These are phyloP conservation scores for Phytophthora tubulina DNA, from an alignment of 352 stramenopile species.

Conservation along the genomic window DNA sequence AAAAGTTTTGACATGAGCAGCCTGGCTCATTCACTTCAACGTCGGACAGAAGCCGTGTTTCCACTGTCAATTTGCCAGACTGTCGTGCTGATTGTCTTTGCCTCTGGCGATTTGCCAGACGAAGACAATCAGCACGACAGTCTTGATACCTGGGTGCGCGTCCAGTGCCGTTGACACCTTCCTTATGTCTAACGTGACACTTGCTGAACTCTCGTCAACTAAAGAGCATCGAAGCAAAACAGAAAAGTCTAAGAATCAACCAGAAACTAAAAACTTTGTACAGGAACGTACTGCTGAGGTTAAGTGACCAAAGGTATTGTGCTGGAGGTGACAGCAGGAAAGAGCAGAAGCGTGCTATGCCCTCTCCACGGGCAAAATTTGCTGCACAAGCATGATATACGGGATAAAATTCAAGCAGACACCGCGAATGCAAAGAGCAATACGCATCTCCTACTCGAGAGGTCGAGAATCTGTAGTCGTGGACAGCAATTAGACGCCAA, in stretches of 20 bases:
- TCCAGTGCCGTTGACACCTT: constrained; percentile 11
- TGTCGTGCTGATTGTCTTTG: no score
- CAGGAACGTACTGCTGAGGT: constrained; percentile 58
- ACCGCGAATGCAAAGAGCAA: no score
- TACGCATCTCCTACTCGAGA: constrained; percentile 40
- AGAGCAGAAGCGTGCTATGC: constrained; percentile 49
- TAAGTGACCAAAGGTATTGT: constrained; percentile 43
- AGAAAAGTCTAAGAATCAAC: background rate
- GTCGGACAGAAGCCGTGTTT: background rate
- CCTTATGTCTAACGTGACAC: background rate
- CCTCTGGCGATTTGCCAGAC: background rate
- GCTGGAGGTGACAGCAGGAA: constrained; percentile 53
- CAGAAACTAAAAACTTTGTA: background rate
- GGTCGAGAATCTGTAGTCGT: constrained; percentile 44
- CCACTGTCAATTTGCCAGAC: no score
- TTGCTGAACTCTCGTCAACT: constrained; percentile 21
- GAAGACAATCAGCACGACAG: constrained; percentile 4
- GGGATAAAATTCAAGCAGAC: background rate
- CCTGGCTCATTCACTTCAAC: constrained; percentile 17
- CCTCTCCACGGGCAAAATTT: constrained; percentile 56
- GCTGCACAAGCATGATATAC: constrained; percentile 33
- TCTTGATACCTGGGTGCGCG: constrained; percentile 19
- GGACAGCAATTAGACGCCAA: constrained; percentile 39
- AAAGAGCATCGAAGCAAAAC: background rate
- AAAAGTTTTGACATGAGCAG: background rate